Conservation (phyloP, 176 grass and related monocot species). For the Oryza coarctata region DNA sequence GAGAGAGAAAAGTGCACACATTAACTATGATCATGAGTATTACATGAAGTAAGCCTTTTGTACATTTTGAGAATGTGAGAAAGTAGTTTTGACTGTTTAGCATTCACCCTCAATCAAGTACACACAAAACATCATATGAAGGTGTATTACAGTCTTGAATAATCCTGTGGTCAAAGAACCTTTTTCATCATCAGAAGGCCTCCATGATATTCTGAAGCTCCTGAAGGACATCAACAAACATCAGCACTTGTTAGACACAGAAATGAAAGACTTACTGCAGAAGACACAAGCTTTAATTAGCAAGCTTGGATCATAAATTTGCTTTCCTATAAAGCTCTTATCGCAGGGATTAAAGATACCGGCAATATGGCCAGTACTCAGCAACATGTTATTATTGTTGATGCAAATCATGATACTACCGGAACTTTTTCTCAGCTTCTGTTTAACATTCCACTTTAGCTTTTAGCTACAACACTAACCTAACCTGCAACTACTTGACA, state of each 20-base stretch:
- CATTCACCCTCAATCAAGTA: constrained; percentile 29
- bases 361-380: constrained; percentile 50
- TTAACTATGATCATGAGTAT: constrained; percentile 45
- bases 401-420: constrained; percentile 53
- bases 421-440: constrained; percentile 12
- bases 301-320: constrained; percentile 27
- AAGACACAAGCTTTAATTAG: constrained; percentile 29
- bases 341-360: constrained; percentile 50
- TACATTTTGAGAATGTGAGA: constrained; percentile 47
- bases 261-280: constrained; percentile 35
- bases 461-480: not conserved
- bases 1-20: constrained; percentile 33
- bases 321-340: constrained; percentile 42
- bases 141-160: not conserved
- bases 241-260: constrained; percentile 34
- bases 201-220: constrained; percentile 17
- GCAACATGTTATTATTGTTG: constrained; percentile 46
- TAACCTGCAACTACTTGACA: not conserved
- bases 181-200: constrained; percentile 42
- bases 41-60: constrained; percentile 35
- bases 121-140: not conserved
- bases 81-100: constrained; percentile 39
- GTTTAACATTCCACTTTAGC: not conserved
- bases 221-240: constrained; percentile 29
- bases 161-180: constrained; percentile 26